Conservation (phyloP, 495 filamentous ascomycete species). For the Pseudoneurospora amorphoporcata region DNA sequence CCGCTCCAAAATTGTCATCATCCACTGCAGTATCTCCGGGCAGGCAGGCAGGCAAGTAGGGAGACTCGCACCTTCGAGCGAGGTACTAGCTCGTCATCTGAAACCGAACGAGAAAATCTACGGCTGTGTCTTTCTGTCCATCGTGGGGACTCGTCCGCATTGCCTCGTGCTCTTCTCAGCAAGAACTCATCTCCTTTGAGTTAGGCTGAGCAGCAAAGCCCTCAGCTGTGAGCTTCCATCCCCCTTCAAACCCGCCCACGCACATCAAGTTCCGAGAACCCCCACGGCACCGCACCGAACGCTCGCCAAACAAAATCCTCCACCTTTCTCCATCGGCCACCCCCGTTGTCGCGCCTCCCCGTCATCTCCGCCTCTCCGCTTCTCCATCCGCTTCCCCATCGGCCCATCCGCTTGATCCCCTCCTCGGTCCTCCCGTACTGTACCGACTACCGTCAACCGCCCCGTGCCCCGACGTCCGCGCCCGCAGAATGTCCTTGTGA, state of each 20-base stretch:
- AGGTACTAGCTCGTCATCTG: neutral
- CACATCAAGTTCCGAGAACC: slow-evolving; percentile 8
- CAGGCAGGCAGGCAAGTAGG: neutral
- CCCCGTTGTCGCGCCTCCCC: neutral
- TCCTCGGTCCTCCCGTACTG: neutral
- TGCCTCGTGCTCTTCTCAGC: neutral
- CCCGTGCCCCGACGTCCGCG: neutral
- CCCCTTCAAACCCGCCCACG: neutral
- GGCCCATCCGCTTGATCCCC: neutral
- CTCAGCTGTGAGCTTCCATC: neutral
- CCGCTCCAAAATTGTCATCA: neutral
- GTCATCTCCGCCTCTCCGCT: neutral
- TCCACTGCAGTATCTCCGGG: neutral
- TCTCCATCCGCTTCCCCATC: slow-evolving; percentile 2
- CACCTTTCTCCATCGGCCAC: neutral
- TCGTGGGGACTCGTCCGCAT: neutral
- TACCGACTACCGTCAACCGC: slow-evolving; percentile 3
- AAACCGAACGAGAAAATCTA: neutral
- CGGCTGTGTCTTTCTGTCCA: neutral
- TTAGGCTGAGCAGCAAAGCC: neutral
- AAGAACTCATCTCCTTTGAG: neutral
- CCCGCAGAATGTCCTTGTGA: slow-evolving; percentile 23
- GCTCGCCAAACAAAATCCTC: slow-evolving; percentile 7
- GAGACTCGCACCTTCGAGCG: neutral
- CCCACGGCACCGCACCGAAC: neutral